Percentiles rank a stretch among this genome's conserved stretches.
Conservation (phyloP, 176 grass and related monocot genomes). For the Lolium perenne region DNA sequence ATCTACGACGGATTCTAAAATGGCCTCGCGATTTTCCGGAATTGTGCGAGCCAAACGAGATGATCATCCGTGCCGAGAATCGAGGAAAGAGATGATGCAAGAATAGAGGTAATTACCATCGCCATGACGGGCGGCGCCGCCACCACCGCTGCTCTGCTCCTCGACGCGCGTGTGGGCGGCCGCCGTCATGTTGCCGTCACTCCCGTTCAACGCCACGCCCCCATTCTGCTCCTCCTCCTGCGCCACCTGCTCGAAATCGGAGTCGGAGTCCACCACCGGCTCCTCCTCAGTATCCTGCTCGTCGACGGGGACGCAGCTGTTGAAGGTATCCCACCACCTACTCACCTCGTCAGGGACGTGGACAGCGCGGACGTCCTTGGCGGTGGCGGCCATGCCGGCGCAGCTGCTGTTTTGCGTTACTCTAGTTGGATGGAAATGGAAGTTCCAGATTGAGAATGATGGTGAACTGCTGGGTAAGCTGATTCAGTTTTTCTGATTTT, state of each 20-base stretch:
- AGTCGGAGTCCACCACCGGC: neutral
- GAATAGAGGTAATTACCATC: neutral
- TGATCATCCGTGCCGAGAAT: neutral
- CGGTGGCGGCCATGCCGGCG: neutral
- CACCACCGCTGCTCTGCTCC: neutral
- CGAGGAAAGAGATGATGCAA: neutral
- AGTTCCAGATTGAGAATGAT: neutral
- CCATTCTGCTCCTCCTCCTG: neutral
- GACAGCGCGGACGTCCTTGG: neutral
- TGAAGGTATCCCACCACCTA: neutral
- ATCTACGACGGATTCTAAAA: neutral
- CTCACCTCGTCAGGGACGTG: neutral
- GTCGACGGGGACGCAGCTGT: neutral
- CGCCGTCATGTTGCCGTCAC: neutral
- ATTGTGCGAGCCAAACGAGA: neutral
- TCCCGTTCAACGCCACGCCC: neutral
- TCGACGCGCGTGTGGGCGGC: neutral
- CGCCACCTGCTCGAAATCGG: neutral
- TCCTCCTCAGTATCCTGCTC: neutral
- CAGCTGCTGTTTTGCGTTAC: neutral
- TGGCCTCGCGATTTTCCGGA: neutral
- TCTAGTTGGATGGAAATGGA: neutral
- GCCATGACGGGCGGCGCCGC: neutral
- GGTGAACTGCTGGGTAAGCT: neutral
- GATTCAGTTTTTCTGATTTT: neutral